A percentile compares a stretch with the other conserved stretches of the same genome.
Evolutionary conservation across 805 yeast species (phyloP).

Genomic region (Kregervanrija pseudodelftensis): DNA sequence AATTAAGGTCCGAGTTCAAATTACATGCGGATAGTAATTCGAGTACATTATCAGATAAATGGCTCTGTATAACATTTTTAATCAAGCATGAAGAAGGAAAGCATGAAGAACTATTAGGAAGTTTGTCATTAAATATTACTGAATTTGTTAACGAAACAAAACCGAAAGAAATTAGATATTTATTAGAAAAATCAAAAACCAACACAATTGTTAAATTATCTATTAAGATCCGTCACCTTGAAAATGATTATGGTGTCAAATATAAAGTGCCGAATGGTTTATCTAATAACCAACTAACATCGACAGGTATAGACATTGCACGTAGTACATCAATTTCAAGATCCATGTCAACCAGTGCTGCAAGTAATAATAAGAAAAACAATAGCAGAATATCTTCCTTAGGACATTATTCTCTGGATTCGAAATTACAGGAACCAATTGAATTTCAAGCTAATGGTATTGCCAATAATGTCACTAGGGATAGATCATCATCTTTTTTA

Average conservation of each 20-base stretch:
- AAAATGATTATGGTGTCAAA: slow-evolving; percentile 1
- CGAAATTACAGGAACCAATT: not conserved
- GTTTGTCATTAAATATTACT: slow-evolving; percentile 57
- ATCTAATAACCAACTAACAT: not conserved
- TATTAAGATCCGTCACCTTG: slow-evolving; percentile 25
- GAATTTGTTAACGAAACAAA: slow-evolving; percentile 58
- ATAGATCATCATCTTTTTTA: not conserved
- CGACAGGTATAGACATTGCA: not conserved
- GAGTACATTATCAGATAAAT: slow-evolving; percentile 34
- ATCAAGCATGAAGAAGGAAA: slow-evolving; percentile 25
- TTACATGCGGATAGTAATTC: slow-evolving; percentile 30
- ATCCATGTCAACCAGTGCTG: too few relatives aligned
- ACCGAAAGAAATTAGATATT: slow-evolving; percentile 51
- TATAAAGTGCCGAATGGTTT: not conserved
- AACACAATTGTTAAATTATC: slow-evolving; percentile 70
- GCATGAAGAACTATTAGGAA: slow-evolving; percentile 51
- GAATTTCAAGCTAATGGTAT: not conserved
- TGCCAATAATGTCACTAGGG: not conserved
- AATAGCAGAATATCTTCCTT: too few relatives aligned
- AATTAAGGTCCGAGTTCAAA: slow-evolving; percentile 27
- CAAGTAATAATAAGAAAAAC: too few relatives aligned
- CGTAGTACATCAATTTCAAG: not conserved
- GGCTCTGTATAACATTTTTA: slow-evolving; percentile 32
- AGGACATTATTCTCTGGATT: too few relatives aligned
- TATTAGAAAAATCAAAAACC: slow-evolving; percentile 71